These are phyloP conservation scores for Kazachstania sp. DNA, from an alignment of 1,139 yeast genomes.

Conservation along the genomic window DNA sequence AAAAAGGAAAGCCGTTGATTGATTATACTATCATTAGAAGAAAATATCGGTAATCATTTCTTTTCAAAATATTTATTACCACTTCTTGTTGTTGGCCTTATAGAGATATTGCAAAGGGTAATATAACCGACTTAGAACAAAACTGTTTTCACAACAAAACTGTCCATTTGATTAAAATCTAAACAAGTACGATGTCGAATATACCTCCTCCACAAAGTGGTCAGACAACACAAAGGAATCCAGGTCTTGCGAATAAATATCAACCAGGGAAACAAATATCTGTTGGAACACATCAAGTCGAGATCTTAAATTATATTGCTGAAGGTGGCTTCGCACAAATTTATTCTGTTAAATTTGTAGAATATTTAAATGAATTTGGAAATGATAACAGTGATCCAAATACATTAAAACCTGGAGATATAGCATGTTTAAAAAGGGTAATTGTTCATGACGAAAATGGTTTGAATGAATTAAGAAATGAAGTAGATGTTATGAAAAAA, in stretches of 20 bases:
- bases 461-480: conserved; percentile 59
- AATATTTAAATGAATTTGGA: conserved; percentile 23
- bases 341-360: conserved; percentile 43
- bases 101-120: no score
- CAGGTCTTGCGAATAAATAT: conserved; percentile 11
- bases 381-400: conserved; percentile 5
- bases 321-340: conserved; percentile 77
- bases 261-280: conserved; percentile 48
- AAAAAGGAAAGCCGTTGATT: no score
- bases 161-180: neutral
- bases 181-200: neutral
- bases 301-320: conserved; percentile 52
- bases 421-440: conserved; percentile 68
- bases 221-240: neutral
- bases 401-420: conserved; percentile 28
- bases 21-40: no score
- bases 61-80: no score
- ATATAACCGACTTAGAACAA: neutral
- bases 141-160: neutral
- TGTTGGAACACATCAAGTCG: conserved; percentile 56
- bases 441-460: conserved; percentile 67
- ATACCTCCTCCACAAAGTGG: neutral
- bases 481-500: conserved; percentile 81
- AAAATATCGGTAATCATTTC: no score
- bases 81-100: no score